Percentiles rank a stretch among this genome's conserved stretches.
Evolutionary conservation across 495 filamentous ascomycete genomes (phyloP).

Genomic region (Neurospora hispaniola): DNA sequence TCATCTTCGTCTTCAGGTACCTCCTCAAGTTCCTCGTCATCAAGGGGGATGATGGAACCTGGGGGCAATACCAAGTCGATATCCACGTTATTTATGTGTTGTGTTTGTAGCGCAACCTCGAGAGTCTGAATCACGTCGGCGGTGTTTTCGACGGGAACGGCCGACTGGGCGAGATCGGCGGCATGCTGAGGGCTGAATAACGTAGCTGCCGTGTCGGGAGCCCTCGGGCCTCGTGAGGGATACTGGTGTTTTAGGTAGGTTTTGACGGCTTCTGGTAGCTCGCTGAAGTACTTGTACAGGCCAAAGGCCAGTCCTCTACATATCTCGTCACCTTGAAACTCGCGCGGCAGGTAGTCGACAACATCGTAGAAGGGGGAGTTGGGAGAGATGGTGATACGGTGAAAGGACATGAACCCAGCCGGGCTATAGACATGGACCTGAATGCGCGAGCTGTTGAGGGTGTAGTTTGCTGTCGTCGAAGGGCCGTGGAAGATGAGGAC

Average conservation of each 20-base stretch:
- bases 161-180: conserved; percentile 73
- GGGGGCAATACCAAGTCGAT: conserved; percentile 77
- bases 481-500: conserved; percentile 79
- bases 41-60: conserved; percentile 54
- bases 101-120: conserved; percentile 60
- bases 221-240: conserved; percentile 34
- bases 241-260: conserved; percentile 42
- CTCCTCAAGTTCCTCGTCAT: conserved; percentile 39
- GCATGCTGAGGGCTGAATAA: conserved; percentile 90
- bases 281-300: conserved; percentile 83
- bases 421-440: conserved; percentile 85
- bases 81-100: conserved; percentile 73
- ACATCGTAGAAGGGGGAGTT: conserved; percentile 91
- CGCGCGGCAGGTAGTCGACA: conserved; percentile 82
- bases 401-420: conserved; percentile 77
- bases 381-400: conserved; percentile 82
- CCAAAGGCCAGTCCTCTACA: conserved; percentile 84
- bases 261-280: conserved; percentile 69
- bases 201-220: conserved; percentile 47
- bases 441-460: conserved; percentile 78
- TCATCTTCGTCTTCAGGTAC: conserved; percentile 48
- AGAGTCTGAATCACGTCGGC: conserved; percentile 60
- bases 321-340: conserved; percentile 87
- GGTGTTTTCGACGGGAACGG: conserved; percentile 67
- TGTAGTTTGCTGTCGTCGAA: conserved; percentile 72